Evolutionary conservation across 73 alveolate genomes (phyloP), one percentile per base, ranked within the genome.

Genomic region (Paramecium pentaurelia): DNA sequence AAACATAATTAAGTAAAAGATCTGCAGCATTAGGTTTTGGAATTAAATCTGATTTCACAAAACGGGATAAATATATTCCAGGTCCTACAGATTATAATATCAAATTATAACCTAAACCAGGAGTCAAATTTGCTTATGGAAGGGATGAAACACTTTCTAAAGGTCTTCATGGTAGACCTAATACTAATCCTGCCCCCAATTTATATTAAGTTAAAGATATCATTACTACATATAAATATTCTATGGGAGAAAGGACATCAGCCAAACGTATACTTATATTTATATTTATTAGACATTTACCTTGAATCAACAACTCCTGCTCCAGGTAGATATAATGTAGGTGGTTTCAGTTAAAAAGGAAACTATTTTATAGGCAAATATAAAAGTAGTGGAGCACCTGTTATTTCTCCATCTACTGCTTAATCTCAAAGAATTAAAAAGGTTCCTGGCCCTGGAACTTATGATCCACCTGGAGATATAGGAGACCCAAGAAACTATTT

Each of bases 381-480:
- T 10, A 75, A 20, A 75, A 37, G 88, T 75, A 75, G 88, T 75
- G 88, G 88, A 37, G 88, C 88, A 2, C 58, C 88, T 32, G 88
- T 75, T 12, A 75, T 75, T 6, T 37, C 68, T 12, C 88, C 88
- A 36, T 16, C 64, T 14, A 32, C 88, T 75, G 58, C 28, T 10
- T 37, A 75, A 75, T 37, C 68, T 14, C 37, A 32, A 18, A 75
- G 88, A 75, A 11, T 30, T 14, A 75, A 75, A 75, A 75, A 38
- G 49, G n/a, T 37, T 36, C 88, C 88, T 75, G 88, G 88, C 4
- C 88, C 88, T 34, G 88, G 88, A 14, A 75, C 88, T 4, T 75
- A 75, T 75, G 88, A 75, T 10, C 88, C 88, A 0, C 88, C 88
- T 14, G 88, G 88, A 34, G 88, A 75, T 38, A 40, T 75, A 14